A percentile compares a stretch with the other conserved stretches of the same genome.
Evolutionary conservation across 805 yeast genomes (phyloP).

Genomic region (Nakazawaea holstii): DNA sequence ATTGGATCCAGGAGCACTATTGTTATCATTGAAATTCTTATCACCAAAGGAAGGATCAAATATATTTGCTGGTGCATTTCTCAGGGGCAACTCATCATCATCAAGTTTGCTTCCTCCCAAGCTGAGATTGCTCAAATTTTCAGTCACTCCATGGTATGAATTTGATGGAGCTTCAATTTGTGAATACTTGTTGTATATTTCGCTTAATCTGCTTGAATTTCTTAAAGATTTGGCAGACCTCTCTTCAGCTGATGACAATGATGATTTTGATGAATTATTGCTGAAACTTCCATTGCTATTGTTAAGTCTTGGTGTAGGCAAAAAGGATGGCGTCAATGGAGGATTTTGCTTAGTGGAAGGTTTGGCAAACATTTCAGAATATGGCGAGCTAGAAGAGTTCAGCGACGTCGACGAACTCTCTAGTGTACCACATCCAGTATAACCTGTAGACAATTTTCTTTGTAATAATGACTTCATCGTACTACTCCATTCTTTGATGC

Average conservation of each 20-base stretch:
- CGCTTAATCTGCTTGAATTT: constrained; percentile 8
- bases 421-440: constrained; percentile 72
- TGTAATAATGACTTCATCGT: constrained; percentile 52
- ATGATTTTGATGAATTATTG: constrained; percentile 8
- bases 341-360: neutral
- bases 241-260: constrained; percentile 3
- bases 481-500: constrained; percentile 51
- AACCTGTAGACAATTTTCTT: constrained; percentile 51
- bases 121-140: constrained; percentile 5
- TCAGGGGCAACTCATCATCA: constrained; percentile 5
- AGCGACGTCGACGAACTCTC: constrained; percentile 44
- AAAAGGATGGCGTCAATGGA: constrained; percentile 11
- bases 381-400: neutral
- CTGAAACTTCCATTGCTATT: neutral
- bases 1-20: neutral
- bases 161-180: constrained; percentile 10
- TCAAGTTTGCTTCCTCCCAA: constrained; percentile 1
- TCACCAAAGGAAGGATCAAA: constrained; percentile 14
- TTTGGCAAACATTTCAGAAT: neutral
- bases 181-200: constrained; percentile 12
- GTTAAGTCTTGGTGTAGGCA: constrained; percentile 4
- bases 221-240: constrained; percentile 3
- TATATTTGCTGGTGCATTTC: constrained; percentile 2
- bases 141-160: neutral
- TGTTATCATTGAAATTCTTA: constrained; percentile 8